Conservation (phyloP, 306 rosid species). For the Hippophae gyantsensis region DNA sequence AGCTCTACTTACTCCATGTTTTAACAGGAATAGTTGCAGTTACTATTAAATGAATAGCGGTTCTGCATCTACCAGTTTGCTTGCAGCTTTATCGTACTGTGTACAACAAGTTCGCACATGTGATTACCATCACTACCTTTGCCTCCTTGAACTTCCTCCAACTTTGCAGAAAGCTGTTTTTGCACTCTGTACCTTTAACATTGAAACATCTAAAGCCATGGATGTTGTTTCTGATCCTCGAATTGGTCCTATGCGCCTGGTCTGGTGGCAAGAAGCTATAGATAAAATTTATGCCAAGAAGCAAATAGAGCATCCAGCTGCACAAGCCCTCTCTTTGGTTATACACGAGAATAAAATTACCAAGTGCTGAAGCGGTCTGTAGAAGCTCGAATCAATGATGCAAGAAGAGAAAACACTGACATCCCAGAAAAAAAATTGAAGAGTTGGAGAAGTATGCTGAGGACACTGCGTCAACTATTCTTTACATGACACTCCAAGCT, state of each 20-base stretch:
- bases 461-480: conserved; percentile 67
- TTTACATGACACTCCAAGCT: conserved; percentile 77
- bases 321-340: conserved; percentile 58
- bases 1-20: too few species aligned
- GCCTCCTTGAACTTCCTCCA: conserved; percentile 83
- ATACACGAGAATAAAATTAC: conserved; percentile 50
- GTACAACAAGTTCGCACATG: conserved; percentile 68
- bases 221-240: conserved; percentile 79
- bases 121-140: conserved; percentile 88
- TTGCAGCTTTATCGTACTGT: conserved; percentile 73
- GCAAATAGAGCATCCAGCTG: conserved; percentile 74
- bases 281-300: conserved; percentile 62
- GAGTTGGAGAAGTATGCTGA: conserved; percentile 78
- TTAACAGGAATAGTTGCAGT: too few species aligned
- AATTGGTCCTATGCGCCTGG: conserved; percentile 61
- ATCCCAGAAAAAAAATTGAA: conserved; percentile 48
- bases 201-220: conserved; percentile 77
- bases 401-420: conserved; percentile 58
- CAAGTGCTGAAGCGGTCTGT: conserved; percentile 67
- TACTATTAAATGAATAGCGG: conserved; percentile 39
- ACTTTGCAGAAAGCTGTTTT: conserved; percentile 65
- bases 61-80: conserved; percentile 43
- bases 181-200: conserved; percentile 67
- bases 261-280: conserved; percentile 90
- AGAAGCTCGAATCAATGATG: conserved; percentile 77